A percentile compares a stretch with the other conserved stretches of the same genome.
Evolutionary conservation across 768 basidiomycete species (phyloP).

Genomic region (Psilocybe azurescens): DNA sequence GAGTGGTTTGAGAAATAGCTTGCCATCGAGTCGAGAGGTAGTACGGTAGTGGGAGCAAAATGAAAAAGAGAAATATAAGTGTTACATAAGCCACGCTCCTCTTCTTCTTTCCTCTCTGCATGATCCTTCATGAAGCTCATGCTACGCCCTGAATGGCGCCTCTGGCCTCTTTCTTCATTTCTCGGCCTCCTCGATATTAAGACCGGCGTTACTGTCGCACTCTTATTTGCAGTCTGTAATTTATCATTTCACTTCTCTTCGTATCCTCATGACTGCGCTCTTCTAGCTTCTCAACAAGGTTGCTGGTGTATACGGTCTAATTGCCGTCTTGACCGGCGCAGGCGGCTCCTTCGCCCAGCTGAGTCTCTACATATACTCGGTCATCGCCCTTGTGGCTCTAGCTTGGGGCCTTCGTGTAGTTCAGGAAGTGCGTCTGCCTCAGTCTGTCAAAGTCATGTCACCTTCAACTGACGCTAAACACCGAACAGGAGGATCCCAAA

Average conservation of each 20-base stretch:
- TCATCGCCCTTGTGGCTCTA: conserved; percentile 77
- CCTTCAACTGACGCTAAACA: conserved; percentile 19
- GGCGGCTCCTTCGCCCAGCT: conserved; percentile 95
- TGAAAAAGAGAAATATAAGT: conserved; percentile 26
- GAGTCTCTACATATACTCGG: conserved; percentile 93
- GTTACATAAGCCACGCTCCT: conserved; percentile 35
- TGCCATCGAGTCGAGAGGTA: conserved; percentile 49
- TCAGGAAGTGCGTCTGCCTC: conserved; percentile 65
- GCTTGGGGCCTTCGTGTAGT: conserved; percentile 90
- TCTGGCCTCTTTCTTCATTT: conserved; percentile 84
- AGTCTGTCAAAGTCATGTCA: conserved; percentile 3
- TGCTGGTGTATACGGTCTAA: conserved; percentile 94
- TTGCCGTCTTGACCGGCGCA: conserved; percentile 88
- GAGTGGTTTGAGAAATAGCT: conserved; percentile 88
- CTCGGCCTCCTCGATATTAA: conserved; percentile 91
- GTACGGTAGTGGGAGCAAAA: conserved; percentile 17
- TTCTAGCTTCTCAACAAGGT: conserved; percentile 92
- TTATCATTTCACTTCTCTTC: not conserved
- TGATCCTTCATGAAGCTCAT: conserved; percentile 71
- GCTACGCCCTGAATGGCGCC: conserved; percentile 82
- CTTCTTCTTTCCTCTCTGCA: conserved; percentile 29
- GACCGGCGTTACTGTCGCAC: conserved; percentile 86
- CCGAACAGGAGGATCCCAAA: conserved; percentile 85
- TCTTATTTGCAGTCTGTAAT: conserved; percentile 84
- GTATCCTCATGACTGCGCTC: conserved; percentile 9